Conservation (phyloP, 2,329 filamentous ascomycete species). For the Aspergillus pseudoviridinutans region DNA sequence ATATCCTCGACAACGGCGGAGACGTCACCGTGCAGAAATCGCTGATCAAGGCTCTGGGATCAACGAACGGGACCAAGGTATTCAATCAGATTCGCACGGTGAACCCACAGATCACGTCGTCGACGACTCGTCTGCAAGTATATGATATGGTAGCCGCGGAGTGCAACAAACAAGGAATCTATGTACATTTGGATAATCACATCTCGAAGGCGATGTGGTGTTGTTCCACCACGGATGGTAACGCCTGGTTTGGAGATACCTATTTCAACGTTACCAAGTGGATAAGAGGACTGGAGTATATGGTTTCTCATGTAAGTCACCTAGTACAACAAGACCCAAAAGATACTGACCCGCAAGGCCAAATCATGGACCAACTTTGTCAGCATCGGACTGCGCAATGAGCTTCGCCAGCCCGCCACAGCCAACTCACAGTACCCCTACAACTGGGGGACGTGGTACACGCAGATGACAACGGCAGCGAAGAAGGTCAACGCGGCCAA, state of each 20-base stretch:
- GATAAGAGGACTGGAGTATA: conserved; percentile 57
- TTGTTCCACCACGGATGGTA: conserved; percentile 53
- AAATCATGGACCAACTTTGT: conserved; percentile 23
- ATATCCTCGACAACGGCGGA: conserved; percentile 38
- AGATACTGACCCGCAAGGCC: not conserved
- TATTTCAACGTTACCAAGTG: conserved; percentile 58
- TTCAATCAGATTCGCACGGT: conserved; percentile 33
- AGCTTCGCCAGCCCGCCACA: conserved; percentile 30
- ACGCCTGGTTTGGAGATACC: conserved; percentile 59
- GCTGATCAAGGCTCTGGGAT: conserved; percentile 37
- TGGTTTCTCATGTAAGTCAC: conserved; percentile 53
- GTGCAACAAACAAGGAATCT: conserved; percentile 52
- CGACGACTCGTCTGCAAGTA: conserved; percentile 40
- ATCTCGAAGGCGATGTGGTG: conserved; percentile 59
- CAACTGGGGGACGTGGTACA: conserved; percentile 46
- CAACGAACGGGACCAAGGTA: conserved; percentile 38
- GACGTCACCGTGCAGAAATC: conserved; percentile 39
- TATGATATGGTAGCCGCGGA: conserved; percentile 62
- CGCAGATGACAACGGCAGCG: conserved; percentile 41
- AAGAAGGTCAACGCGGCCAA: conserved; percentile 42
- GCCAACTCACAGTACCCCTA: conserved; percentile 28
- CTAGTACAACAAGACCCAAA: not conserved
- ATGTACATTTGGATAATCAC: conserved; percentile 60
- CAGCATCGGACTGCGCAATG: conserved; percentile 38
- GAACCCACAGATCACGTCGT: conserved; percentile 35